Conservation (phyloP, 164 flowering plant species). For the Chimonanthus praecox region DNA sequence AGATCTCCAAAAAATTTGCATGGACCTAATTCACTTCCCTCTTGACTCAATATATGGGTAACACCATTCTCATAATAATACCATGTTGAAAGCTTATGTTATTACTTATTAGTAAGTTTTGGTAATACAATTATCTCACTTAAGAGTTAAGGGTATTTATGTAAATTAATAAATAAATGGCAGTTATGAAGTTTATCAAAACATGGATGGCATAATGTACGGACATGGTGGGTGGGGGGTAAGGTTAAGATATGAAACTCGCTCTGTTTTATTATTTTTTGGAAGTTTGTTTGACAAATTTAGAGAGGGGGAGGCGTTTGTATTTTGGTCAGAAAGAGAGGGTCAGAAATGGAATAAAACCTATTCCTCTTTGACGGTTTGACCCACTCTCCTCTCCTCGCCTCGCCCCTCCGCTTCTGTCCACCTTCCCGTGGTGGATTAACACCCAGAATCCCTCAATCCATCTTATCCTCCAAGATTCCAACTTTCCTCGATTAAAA, state of each 20-base stretch:
- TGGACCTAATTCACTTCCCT: no score
- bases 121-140: no score
- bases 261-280: no score
- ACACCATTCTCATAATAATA: no score
- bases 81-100: no score
- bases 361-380: not conserved
- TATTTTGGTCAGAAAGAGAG: not conserved
- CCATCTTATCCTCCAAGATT: constrained; percentile 2
- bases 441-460: constrained; percentile 8
- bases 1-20: no score
- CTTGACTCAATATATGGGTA: no score
- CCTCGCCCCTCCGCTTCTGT: no score
- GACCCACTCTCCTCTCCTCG: not conserved
- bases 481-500: not conserved
- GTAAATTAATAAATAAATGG: not conserved
- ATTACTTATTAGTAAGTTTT: not conserved
- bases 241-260: not conserved
- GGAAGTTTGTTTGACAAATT: not conserved
- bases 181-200: not conserved
- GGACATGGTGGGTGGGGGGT: not conserved
- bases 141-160: no score
- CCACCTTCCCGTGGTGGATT: not conserved
- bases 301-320: not conserved
- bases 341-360: not conserved
- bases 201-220: not conserved